Evolutionary conservation across 2,329 filamentous ascomycete species (phyloP), one percentile per base, ranked within the genome.

Genomic region (Rutstroemia sp.): DNA sequence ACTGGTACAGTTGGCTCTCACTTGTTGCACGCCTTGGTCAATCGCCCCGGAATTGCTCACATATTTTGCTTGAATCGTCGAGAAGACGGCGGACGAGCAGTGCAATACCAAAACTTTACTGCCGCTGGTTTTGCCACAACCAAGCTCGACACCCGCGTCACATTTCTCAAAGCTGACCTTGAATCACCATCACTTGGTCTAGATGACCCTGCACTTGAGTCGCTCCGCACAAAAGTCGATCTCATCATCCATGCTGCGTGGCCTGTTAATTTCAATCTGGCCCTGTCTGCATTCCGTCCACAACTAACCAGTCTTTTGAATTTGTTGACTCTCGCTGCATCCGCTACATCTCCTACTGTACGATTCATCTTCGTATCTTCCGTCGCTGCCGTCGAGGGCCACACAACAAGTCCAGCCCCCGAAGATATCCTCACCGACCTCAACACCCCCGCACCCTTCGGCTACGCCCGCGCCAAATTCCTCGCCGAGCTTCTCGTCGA

Each of bases 141-240:
- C 48, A 72, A 71, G 41, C 38, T 38, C 5, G 34, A 39, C 21
- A 76, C 73, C 66, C 7, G 21, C 9, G 69, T 74, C 9, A 71
- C 76, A 44, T 79, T 82, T 38, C 62, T 78, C 4, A 71, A 75
- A 42, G 74, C 73, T 2, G 77, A 83, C 60, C 71, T 77, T 16
- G 71, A 74, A 0, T 71, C 74, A 10, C 67, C 72, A 0, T 66
- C 71, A 10, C 71, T 85, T 0, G 81, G 80, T 0, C 71, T 86
- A 0, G 57, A 0, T 21, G 19, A 27, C 5, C 18, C 30, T n/a
- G 16, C 25, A 19, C 59, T 58, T 27, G 4, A 27, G 14, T 30
- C 51, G 25, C 41, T 62, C 12, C 30, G 42, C 10, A 45, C 69
- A 64, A 48, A 23, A 1, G 37, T 46, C 12, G 56, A 54, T 19